A percentile compares a stretch with the other conserved stretches of the same genome.
Evolutionary conservation across 352 stramenopile species (phyloP).

Genomic region (Pythium rhizo-oryzae): DNA sequence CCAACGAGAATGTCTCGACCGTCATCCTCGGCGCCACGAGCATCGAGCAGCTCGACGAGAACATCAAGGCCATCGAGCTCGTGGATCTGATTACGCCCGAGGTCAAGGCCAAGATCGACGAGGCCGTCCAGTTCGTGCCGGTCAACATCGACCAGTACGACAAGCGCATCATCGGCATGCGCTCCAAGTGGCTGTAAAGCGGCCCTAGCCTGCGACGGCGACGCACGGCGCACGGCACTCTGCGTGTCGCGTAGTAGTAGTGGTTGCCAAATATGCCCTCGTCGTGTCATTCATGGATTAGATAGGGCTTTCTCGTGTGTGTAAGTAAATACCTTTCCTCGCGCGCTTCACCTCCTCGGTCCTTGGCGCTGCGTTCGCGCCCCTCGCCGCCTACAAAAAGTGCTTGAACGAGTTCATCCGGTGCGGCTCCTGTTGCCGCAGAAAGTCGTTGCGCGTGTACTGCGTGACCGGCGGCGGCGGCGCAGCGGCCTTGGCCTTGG

Average conservation of each 20-base stretch:
- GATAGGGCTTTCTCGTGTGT: background rate
- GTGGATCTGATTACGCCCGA: conserved; percentile 37
- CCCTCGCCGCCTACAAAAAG: conserved; percentile 15
- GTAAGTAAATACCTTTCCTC: conserved; percentile 12
- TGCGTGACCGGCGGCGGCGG: conserved; percentile 8
- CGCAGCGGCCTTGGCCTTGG: conserved; percentile 10
- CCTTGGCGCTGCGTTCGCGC: background rate
- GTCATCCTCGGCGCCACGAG: conserved; percentile 58
- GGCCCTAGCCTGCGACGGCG: too few relatives aligned
- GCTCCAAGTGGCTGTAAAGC: conserved; percentile 20
- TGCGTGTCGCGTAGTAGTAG: background rate
- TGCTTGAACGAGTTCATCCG: conserved; percentile 31
- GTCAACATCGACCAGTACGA: conserved; percentile 14
- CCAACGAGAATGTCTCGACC: conserved; percentile 55
- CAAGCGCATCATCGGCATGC: conserved; percentile 12
- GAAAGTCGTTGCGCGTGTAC: conserved; percentile 17
- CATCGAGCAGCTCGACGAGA: conserved; percentile 47
- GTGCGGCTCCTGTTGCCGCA: conserved; percentile 21
- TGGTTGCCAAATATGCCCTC: background rate
- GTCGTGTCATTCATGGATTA: background rate
- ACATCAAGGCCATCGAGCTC: conserved; percentile 40
- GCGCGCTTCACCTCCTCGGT: background rate
- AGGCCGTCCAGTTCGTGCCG: background rate
- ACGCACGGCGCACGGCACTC: too few relatives aligned
- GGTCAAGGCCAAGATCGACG: background rate